Conservation (phyloP, 208 protist genomes). For the Leishmania lainsoni region DNA sequence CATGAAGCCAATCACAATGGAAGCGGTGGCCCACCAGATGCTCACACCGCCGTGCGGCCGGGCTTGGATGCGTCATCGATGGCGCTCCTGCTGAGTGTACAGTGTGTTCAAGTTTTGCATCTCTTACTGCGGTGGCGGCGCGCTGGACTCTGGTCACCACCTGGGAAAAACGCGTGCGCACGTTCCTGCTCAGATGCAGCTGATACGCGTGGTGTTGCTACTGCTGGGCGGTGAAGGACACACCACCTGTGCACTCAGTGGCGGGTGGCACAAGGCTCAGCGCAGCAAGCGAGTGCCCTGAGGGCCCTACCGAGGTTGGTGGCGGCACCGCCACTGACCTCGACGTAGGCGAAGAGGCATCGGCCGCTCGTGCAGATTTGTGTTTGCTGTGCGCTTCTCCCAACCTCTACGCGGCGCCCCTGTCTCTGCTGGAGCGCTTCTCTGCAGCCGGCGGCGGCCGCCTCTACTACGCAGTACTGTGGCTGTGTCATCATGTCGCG, state of each 20-base stretch:
- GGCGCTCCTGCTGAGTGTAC: constrained; percentile 35
- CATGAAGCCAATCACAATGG: not conserved
- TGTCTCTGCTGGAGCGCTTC: constrained; percentile 26
- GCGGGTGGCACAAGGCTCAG: not conserved
- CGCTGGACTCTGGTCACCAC: constrained; percentile 55
- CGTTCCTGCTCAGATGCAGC: not conserved
- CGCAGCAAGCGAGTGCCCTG: not conserved
- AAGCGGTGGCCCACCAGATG: not conserved
- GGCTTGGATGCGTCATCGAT: not conserved
- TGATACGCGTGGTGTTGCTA: not conserved
- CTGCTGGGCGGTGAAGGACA: not conserved
- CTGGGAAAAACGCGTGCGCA: constrained; percentile 17
- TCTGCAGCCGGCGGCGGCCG: constrained; percentile 32
- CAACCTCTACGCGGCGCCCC: constrained; percentile 18
- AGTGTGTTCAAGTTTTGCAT: constrained; percentile 69
- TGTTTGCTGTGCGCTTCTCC: constrained; percentile 35
- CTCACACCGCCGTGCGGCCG: not conserved
- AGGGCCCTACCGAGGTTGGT: not conserved
- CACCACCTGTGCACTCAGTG: not conserved
- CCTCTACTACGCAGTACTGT: constrained; percentile 54
- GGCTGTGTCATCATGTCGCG: constrained; percentile 24
- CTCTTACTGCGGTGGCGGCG: constrained; percentile 58
- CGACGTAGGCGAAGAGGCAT: not conserved
- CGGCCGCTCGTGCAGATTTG: constrained; percentile 27
- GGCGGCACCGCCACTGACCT: not conserved